Base-by-base conservation (phyloP, 1,139 yeast genomes). In the Lodderomyces jiufengensis region DNA sequence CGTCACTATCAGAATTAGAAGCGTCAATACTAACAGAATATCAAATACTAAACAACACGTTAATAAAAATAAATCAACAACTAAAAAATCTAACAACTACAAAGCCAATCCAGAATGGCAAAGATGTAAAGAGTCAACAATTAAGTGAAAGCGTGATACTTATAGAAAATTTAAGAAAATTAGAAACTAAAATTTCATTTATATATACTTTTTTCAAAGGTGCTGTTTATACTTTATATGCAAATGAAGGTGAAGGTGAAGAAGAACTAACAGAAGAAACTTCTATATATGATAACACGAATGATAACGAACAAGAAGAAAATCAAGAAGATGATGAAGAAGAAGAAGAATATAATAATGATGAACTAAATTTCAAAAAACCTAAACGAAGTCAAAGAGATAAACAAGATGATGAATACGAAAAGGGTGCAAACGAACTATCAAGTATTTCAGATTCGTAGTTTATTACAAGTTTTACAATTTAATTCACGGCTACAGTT, bases 181-280 rank as follows among this genome's bases (percentile, higher is more conserved):
- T 82, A 35, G 88, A 82, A 52, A 69, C 74, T 44, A 78, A 79
- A 44, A 63, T 81, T n/a, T 80, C 81, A 1, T 58, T 80, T 40
- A 78, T 81, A 3, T 78, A 82, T 37, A 81, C 86, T 0, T 57
- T 78, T 30, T 77, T 81, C 61, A 79, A 80, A 46, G 80, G 84
- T 6, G 82, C 87, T 11, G 86, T 81, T 2, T 81, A 80, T 51
- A 74, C 80, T 5, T 54, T 73, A 44, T 75, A 35, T 20, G 41
- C 39, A 3, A 36, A 45, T 20, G 49, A 49, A 13, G 39, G 29
- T 10, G 36, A 31, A 12, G 42, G 25, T 8, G 49, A 46, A 29
- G 49, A 42, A 23, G 38, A 40, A 27, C 26, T n/a, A 9, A 32
- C 24, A 26, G 30, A 18, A 24, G 37, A 10, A 7, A 28, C 4